phyloP scores from a whole-genome alignment of 305 asterid species.

The Fraxinus albicans region DNA sequence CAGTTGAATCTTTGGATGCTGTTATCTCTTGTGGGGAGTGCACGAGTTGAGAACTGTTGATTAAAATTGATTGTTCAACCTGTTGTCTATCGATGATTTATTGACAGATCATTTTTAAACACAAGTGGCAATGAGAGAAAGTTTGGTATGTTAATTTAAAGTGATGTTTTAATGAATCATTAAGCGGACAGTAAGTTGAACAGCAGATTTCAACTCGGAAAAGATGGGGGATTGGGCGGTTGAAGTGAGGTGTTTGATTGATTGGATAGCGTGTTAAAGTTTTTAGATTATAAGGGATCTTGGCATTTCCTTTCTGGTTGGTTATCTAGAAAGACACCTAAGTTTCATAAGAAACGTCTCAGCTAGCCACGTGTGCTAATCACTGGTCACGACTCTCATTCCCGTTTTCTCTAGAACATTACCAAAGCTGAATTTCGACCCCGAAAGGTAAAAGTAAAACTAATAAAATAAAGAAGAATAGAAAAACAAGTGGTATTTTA shows the following conservation, averaged over 20 bases:
- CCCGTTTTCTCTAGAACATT: not conserved
- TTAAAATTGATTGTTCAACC: too few species aligned
- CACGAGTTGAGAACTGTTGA: not conserved
- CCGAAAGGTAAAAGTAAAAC: not conserved
- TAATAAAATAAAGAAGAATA: not conserved
- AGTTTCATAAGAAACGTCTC: slow-evolving; percentile 7
- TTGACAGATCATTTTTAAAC: too few species aligned
- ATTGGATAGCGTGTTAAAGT: not conserved
- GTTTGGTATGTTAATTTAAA: too few species aligned
- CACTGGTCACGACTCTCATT: not conserved
- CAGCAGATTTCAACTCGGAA: too few species aligned
- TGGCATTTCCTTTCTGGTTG: slow-evolving; percentile 28
- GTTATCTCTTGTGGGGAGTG: not conserved
- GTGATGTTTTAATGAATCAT: too few species aligned
- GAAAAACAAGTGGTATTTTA: not conserved
- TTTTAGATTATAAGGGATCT: not conserved
- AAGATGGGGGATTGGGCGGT: not conserved
- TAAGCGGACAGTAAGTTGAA: too few species aligned
- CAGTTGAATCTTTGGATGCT: not conserved
- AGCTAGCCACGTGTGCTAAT: slow-evolving; percentile 25
- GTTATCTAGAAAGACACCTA: slow-evolving; percentile 39
- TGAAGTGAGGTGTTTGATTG: not conserved
- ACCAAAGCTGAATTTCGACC: not conserved
- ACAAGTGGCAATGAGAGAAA: too few species aligned
- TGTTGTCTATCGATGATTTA: too few species aligned